Base-by-base conservation (phyloP, 148 eudicot genomes). In the Chenopodium berlandieri region DNA sequence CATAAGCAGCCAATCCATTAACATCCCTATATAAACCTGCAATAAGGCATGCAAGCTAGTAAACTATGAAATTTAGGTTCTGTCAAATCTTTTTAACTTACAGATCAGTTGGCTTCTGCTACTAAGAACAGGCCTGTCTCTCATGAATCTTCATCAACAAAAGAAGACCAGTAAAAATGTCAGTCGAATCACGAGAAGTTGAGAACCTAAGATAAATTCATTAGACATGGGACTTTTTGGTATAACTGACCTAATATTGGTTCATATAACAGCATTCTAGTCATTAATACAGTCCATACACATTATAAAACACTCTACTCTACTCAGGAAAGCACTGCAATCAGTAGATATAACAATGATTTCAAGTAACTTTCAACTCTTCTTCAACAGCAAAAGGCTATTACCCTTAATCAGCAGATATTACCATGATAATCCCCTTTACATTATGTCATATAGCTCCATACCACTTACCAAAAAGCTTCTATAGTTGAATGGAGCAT, bases 1-100 rank as follows among this genome's bases (percentile, higher is more conserved):
- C 50, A 52, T 27, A 80, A 77, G 84, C 81, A 80, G 81, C 82
- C n/a, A 66, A 71, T 73, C 79, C 83, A 69, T 71, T 56, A 79
- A 68, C 74, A 74, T 79, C 79, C 60, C 72, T 83, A 86, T 68
- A 80, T 66, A 58, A 40, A 73, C 86, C 88, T 83, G 88, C 88
- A 86, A 80, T 40, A 79, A 76, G 73, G 66, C 66, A 82, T 75
- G 82, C 82, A 75, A 79, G 75, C 67, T 64, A 67, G 75, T 83
- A 66, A 73, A 72, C 67, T 73, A 54, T 31, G 78, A 52, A 78
- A 76, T 27, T 83, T 66, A 68, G 68, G 22, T 50, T 44, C 30
- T 76, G 69, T 27, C 76, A 77, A 31, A 71, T 30, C 16, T 71
- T 75, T 23, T 62, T 0, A 40, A 32, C 73, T 77, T 47, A 78